Percentiles rank a stretch among this genome's conserved stretches.
phyloP scores from a whole-genome alignment of 225 moss, liverwort and hornwort genomes.

The Neckera pumila region DNA sequence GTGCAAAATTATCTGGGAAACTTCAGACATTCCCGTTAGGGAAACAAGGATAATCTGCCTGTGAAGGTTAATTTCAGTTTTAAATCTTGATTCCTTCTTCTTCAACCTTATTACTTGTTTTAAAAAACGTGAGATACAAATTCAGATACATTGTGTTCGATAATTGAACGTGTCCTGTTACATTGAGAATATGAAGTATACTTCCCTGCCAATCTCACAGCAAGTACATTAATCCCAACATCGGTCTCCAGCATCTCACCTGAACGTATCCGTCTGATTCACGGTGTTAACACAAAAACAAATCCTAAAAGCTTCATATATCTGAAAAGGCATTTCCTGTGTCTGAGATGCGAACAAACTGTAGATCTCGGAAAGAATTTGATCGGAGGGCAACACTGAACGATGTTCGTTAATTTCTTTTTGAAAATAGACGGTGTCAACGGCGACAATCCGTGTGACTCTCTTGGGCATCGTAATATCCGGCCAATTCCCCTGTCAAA shows the following conservation, averaged over 20 bases:
- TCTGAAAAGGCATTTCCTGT: neutral
- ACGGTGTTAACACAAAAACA: neutral
- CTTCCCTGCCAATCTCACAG: neutral
- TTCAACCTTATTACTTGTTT: neutral
- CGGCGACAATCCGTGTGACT: neutral
- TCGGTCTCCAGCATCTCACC: neutral
- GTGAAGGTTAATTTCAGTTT: neutral
- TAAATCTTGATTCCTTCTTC: neutral
- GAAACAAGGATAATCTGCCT: neutral
- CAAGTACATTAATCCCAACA: neutral
- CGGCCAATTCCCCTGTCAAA: neutral
- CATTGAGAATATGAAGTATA: neutral
- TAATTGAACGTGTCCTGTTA: neutral
- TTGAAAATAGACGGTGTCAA: neutral
- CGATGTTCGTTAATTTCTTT: neutral
- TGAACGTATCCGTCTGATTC: neutral
- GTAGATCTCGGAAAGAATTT: neutral
- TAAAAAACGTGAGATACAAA: neutral
- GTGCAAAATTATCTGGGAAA: neutral
- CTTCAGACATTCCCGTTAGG: neutral
- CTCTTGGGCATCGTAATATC: neutral
- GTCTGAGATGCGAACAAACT: neutral
- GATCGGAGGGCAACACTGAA: neutral
- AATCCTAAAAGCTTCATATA: too few relatives aligned
- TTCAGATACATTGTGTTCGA: neutral